phyloP scores from a whole-genome alignment of 768 basidiomycete genomes.

The Termitomyces sp. region DNA sequence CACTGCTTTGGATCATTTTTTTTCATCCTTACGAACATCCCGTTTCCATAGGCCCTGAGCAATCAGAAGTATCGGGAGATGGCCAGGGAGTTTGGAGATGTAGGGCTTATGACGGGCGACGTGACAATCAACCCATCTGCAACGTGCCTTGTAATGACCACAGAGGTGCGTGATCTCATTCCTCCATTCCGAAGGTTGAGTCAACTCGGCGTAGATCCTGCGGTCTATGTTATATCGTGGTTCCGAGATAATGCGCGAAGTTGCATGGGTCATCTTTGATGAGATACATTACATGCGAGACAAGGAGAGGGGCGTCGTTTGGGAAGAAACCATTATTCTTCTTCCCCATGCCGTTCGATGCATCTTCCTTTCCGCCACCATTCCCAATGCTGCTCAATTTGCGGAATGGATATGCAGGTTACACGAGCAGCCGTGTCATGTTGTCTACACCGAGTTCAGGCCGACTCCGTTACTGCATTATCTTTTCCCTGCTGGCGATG shows the following conservation, averaged over 20 bases:
- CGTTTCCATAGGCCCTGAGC: constrained; percentile 76
- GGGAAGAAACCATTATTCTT: constrained; percentile 99
- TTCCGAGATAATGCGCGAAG: constrained; percentile 98
- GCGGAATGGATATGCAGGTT: constrained; percentile 98
- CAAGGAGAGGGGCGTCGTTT: constrained; percentile 98
- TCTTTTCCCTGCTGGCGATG: constrained; percentile 93
- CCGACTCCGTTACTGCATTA: constrained; percentile 98
- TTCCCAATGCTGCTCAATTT: constrained; percentile 99
- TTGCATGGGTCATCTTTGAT: constrained; percentile 99
- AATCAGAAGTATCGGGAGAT: constrained; percentile 99
- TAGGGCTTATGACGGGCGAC: constrained; percentile 99
- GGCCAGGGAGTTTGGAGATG: constrained; percentile 95
- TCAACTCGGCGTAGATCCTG: constrained; percentile 64
- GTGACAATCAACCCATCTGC: constrained; percentile 98
- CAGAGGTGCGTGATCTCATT: constrained; percentile 61
- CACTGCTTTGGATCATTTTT: constrained; percentile 6
- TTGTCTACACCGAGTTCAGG: constrained; percentile 98
- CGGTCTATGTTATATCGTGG: constrained; percentile 98
- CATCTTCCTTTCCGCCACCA: constrained; percentile 98
- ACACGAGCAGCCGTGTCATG: constrained; percentile 97
- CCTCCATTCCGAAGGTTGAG: neutral
- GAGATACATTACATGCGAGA: constrained; percentile 99
- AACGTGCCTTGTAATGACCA: constrained; percentile 98
- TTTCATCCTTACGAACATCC: neutral
- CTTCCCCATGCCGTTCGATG: constrained; percentile 95